A percentile compares a stretch with the other conserved stretches of the same genome.
phyloP scores from a whole-genome alignment of 2,329 filamentous ascomycete genomes.

The Dactylonectria macrodidyma region DNA sequence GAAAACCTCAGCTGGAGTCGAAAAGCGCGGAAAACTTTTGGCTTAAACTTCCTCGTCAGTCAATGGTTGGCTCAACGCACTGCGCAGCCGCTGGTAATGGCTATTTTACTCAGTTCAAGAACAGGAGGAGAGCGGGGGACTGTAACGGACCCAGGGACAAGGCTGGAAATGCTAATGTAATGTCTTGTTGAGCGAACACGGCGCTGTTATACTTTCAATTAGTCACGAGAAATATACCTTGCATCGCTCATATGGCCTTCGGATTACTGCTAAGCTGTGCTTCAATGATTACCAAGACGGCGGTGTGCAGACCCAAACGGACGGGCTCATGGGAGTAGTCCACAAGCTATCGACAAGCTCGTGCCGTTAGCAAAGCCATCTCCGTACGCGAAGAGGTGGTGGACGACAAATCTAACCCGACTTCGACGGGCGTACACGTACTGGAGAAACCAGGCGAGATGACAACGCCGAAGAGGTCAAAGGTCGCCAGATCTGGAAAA shows the following conservation, averaged over 20 bases:
- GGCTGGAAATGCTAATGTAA: not conserved
- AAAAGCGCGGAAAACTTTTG: not conserved
- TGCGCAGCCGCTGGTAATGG: not conserved
- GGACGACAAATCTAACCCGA: conserved; percentile 1
- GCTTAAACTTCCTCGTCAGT: conserved; percentile 6
- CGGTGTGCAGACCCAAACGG: too few relatives aligned
- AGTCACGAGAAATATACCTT: not conserved
- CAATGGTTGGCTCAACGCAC: conserved; percentile 7
- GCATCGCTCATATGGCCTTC: not conserved
- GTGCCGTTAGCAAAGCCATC: too few relatives aligned
- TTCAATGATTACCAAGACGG: not conserved
- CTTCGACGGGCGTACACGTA: not conserved
- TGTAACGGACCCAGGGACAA: not conserved
- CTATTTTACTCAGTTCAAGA: not conserved
- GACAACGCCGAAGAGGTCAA: too few relatives aligned
- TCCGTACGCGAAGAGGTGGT: not conserved
- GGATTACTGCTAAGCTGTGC: not conserved
- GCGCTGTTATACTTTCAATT: not conserved
- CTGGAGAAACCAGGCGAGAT: conserved; percentile 5
- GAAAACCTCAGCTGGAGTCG: conserved; percentile 8
- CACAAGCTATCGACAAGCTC: too few relatives aligned
- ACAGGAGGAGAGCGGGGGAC: conserved; percentile 1
- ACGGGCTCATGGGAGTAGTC: too few relatives aligned
- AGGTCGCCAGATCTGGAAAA: too few relatives aligned
- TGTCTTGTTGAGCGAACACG: not conserved